A percentile compares a stretch with the other conserved stretches of the same genome.
Evolutionary conservation across 257 asterid genomes (phyloP).

Genomic region (Solanum raphanifolium): DNA sequence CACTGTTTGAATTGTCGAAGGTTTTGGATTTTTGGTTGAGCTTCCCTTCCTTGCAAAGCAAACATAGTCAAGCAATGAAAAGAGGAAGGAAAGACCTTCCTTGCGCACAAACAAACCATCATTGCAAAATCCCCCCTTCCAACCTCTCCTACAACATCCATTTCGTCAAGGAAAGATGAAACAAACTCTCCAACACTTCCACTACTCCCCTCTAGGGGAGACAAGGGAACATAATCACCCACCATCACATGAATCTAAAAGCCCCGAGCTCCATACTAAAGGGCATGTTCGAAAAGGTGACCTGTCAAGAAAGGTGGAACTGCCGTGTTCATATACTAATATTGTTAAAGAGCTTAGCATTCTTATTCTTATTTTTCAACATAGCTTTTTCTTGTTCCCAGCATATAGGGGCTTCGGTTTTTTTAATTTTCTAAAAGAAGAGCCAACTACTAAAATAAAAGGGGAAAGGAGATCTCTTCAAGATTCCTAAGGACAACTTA

Average conservation of each 20-base stretch:
- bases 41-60: not conserved
- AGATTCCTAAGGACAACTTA: not conserved
- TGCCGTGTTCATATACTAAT: not conserved
- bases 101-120: not conserved
- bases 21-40: not conserved
- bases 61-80: not conserved
- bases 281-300: not conserved
- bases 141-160: not conserved
- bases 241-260: not conserved
- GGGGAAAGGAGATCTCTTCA: not conserved
- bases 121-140: not conserved
- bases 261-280: not conserved
- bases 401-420: not conserved
- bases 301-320: not conserved
- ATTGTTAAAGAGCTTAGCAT: not conserved
- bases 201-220: not conserved
- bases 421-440: not conserved
- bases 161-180: not conserved
- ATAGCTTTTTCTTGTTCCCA: not conserved
- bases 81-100: not conserved
- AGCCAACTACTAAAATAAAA: not conserved
- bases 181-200: not conserved
- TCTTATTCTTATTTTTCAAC: not conserved
- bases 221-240: not conserved
- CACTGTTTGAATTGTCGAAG: not conserved